Evolutionary conservation across 805 yeast genomes (phyloP).

Genomic region (Lachancea nothofagi): DNA sequence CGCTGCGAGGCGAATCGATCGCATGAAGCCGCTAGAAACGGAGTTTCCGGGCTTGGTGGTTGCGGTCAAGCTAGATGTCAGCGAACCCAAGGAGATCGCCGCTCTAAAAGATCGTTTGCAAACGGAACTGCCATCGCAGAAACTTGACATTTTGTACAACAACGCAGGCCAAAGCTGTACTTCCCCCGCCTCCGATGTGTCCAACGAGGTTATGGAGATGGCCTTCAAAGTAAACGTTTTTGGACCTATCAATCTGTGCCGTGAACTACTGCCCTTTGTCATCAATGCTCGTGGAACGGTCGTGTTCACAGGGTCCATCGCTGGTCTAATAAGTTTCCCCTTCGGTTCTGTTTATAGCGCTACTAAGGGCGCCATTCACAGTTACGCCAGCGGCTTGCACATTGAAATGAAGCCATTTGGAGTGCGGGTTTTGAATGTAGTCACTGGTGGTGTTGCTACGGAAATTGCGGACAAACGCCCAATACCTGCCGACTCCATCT

Average conservation of each 20-base stretch:
- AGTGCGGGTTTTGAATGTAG: constrained; percentile 60
- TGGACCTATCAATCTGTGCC: constrained; percentile 59
- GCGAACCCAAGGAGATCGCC: constrained; percentile 43
- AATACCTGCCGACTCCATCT: constrained; percentile 51
- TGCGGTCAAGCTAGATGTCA: constrained; percentile 53
- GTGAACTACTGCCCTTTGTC: constrained; percentile 50
- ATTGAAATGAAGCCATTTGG: constrained; percentile 67
- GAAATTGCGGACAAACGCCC: constrained; percentile 62
- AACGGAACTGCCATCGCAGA: constrained; percentile 39
- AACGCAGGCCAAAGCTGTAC: constrained; percentile 78
- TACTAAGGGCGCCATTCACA: constrained; percentile 71
- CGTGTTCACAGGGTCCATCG: constrained; percentile 68
- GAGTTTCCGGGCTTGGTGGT: constrained; percentile 34
- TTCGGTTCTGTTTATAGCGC: constrained; percentile 62
- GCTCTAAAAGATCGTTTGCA: constrained; percentile 40
- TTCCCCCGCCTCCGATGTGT: constrained; percentile 62
- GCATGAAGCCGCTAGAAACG: constrained; percentile 46
- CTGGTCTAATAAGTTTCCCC: constrained; percentile 65
- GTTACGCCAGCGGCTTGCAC: constrained; percentile 57
- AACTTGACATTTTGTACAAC: constrained; percentile 58
- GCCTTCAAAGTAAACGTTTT: constrained; percentile 62
- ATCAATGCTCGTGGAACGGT: constrained; percentile 65
- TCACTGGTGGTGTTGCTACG: constrained; percentile 74
- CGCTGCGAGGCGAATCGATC: constrained; percentile 62
- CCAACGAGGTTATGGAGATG: constrained; percentile 45